These are phyloP conservation scores for Symbiodinium natans DNA, from an alignment of 73 alveolate genomes.

Conservation along the genomic window DNA sequence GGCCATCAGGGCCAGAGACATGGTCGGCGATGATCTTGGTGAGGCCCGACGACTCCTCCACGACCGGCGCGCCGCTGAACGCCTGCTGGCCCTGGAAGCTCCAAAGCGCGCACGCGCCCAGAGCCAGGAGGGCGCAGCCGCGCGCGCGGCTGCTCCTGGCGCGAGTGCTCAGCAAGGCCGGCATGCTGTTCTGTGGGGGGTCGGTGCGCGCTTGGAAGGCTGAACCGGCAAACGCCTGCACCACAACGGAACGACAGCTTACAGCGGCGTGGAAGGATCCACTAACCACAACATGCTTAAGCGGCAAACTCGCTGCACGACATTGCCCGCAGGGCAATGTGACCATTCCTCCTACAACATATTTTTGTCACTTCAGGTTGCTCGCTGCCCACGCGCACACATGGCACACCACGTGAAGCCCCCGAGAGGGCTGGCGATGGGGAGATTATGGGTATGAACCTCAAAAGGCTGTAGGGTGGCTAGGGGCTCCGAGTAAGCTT, in stretches of 20 bases:
- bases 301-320: too few relatives aligned
- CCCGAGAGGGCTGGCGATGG: not conserved
- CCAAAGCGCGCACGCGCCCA: not conserved
- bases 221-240: too few relatives aligned
- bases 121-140: not conserved
- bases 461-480: not conserved
- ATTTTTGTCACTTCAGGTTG: too few relatives aligned
- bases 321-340: too few relatives aligned
- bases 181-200: too few relatives aligned
- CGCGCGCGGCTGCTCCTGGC: slow-evolving; percentile 22
- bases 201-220: too few relatives aligned
- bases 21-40: not conserved
- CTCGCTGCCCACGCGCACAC: too few relatives aligned
- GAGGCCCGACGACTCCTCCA: not conserved
- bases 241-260: too few relatives aligned
- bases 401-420: not conserved
- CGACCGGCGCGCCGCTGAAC: not conserved
- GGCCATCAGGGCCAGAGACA: not conserved
- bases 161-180: not conserved
- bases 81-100: not conserved
- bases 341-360: too few relatives aligned
- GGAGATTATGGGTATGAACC: not conserved
- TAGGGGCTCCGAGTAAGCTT: too few relatives aligned
- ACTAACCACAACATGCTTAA: too few relatives aligned
- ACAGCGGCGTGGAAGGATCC: too few relatives aligned